Evolutionary conservation across 1,284 basidiomycete species (phyloP).

Genomic region (Microbotryum scabiosae): DNA sequence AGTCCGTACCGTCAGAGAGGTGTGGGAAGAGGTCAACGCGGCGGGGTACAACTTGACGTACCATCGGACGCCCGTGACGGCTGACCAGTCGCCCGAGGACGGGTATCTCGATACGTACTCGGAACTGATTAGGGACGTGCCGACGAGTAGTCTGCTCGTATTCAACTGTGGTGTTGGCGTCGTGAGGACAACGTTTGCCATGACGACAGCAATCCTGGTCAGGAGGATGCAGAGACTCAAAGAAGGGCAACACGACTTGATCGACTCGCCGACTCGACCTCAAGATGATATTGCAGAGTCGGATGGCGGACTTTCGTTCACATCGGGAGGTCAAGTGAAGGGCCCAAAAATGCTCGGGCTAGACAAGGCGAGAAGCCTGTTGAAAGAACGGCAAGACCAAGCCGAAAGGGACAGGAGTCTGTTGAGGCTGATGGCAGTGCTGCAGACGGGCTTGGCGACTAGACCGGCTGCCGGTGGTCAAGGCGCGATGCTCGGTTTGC

Average conservation of each 20-base stretch:
- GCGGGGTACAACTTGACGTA: slow-evolving; percentile 68
- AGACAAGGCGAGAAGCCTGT: slow-evolving; percentile 18
- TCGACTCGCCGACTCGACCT: neutral
- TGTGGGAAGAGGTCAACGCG: slow-evolving; percentile 68
- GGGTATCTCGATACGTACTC: slow-evolving; percentile 68
- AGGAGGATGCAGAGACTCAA: slow-evolving; percentile 77
- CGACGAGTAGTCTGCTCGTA: slow-evolving; percentile 67
- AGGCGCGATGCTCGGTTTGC: slow-evolving; percentile 67
- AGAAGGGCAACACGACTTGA: slow-evolving; percentile 53
- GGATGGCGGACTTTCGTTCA: neutral
- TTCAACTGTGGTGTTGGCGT: slow-evolving; percentile 98
- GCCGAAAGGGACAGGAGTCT: slow-evolving; percentile 28
- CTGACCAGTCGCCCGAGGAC: slow-evolving; percentile 57
- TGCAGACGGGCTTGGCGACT: slow-evolving; percentile 20
- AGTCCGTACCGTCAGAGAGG: slow-evolving; percentile 78
- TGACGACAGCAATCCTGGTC: slow-evolving; percentile 86
- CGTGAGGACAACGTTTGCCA: slow-evolving; percentile 79
- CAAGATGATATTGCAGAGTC: slow-evolving; percentile 1
- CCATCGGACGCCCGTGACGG: slow-evolving; percentile 83
- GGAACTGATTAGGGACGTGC: slow-evolving; percentile 49
- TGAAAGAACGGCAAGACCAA: slow-evolving; percentile 29
- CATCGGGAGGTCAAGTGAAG: neutral
- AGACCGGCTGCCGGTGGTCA: slow-evolving; percentile 33
- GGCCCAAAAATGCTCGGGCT: neutral
- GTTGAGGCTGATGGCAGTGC: slow-evolving; percentile 32